phyloP scores from a whole-genome alignment of 352 stramenopile genomes.

The Phytophthora nicotianae region DNA sequence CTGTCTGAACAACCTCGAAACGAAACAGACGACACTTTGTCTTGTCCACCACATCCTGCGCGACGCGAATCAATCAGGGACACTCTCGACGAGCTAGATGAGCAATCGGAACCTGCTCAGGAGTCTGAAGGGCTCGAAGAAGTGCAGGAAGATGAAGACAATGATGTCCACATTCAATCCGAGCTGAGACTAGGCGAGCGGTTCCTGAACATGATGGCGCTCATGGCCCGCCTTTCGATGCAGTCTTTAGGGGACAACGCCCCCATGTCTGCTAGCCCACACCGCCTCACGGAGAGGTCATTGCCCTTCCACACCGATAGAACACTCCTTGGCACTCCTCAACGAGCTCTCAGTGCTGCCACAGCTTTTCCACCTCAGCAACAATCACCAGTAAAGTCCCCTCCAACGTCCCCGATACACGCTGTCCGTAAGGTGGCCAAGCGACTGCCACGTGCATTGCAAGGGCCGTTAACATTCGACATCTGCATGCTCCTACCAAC shows the following conservation, averaged over 20 bases:
- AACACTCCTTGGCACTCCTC: neutral
- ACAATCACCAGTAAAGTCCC: neutral
- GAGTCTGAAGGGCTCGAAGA: neutral
- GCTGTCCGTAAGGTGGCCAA: constrained; percentile 41
- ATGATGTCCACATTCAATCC: constrained; percentile 12
- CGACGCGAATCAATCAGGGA: constrained; percentile 5
- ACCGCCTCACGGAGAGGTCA: constrained; percentile 8
- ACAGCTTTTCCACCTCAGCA: neutral
- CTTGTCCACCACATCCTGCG: constrained; percentile 3
- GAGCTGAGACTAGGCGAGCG: constrained; percentile 54
- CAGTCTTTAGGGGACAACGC: constrained; percentile 20
- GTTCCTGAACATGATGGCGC: constrained; percentile 64
- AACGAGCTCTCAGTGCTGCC: constrained; percentile 1
- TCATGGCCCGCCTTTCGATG: constrained; percentile 47
- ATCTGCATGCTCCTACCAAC: constrained; percentile 65
- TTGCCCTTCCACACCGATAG: neutral
- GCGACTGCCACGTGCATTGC: constrained; percentile 35
- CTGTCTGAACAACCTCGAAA: neutral
- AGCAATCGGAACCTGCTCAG: neutral
- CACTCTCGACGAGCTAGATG: constrained; percentile 3
- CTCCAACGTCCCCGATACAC: constrained; percentile 26
- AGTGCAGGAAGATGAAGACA: constrained; percentile 1
- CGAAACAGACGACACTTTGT: neutral
- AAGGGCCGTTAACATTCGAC: constrained; percentile 60
- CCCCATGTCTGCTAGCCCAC: constrained; percentile 6